Base-by-base conservation (phyloP, 495 filamentous ascomycete genomes). In the Filosporella fistucella region DNA sequence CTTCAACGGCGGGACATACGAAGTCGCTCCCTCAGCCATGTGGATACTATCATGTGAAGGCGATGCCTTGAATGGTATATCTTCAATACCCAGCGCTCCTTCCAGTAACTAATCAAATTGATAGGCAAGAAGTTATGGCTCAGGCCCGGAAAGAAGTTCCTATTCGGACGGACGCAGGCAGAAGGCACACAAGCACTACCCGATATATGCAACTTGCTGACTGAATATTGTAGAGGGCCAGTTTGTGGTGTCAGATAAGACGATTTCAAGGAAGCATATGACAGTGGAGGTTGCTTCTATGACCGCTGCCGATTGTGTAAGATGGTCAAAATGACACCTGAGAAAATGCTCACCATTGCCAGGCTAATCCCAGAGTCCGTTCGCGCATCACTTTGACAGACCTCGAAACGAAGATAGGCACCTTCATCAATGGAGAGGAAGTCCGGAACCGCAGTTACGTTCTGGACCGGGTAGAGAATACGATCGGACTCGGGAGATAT, bases 221-320 rank as follows among this genome's bases (percentile, higher is more conserved):
- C n/a, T n/a, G n/a, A n/a, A n/a, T n/a, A n/a, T n/a, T 20, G 34
- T 52, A 52, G 63, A 62, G 54, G 82, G 81, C 65, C 57, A 78
- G 63, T 68, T 74, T 67, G 76, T 57, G 59, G 82, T 81, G 62
- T 88, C 65, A 42, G 70, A 89, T 47, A 84, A 85, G 51, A 81
- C 81, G 5, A 82, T 98, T 40, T 98, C 93, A n/a, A 77, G 91
- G 24, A 84, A 91, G 52, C 93, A 98, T 63, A 69, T 96, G 56
- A 81, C 82, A 23, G 81, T 98, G 44, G 71, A 81, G 22, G 80
- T 97, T 2, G 79, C 72, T 11, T 51, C 65, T 0, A 84, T 93
- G 5, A 64, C 70, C 25, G 66, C 80, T 7, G 86, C 79, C 40
- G 83, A 89, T 64, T 85, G 81, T 44, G 87, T 94, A 78, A 37